Base-by-base conservation (phyloP, 73 alveolate species). In the Diophrys appendiculata region DNA sequence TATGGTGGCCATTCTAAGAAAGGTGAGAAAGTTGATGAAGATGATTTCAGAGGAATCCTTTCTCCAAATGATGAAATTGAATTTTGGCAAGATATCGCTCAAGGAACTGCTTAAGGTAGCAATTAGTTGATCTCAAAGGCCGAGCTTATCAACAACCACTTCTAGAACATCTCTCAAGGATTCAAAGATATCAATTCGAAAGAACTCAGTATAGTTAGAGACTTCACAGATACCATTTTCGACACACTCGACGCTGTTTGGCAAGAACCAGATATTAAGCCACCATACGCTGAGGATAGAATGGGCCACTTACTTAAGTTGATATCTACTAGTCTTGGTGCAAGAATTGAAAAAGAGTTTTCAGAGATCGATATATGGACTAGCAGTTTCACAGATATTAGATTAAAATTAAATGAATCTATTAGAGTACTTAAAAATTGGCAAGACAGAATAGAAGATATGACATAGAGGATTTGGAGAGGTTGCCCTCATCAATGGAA, bases 31-130 rank as follows among this genome's bases (percentile, higher is more conserved):
- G 77, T 70, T 11, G 69, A 72, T 64, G 90, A 72, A 69, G 87
- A 81, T 1, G 85, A 87, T 33, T 55, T 87, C 34, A 54, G 76
- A 25, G 95, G 94, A 13, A 87, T 90, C 43, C 68, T 90, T 23
- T 22, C 88, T 2, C 96, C 96, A 14, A 70, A 86, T 33, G 96
- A 90, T 74, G 96, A 90, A 56, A 64, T 90, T 52, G 96, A 90
- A 65, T 75, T 86, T 54, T 90, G 96, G 94, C 56, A 25, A 26
- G 91, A 87, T 56, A 76, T 81, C 25, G 90, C 87, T 52, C 76
- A 84, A 29, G 85, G 60, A 56, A 80, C 81, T 68, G 77, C 69
- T 26, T 34, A 68, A 0, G 32, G 65, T 24, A 33, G 64, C 25
- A 54, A 33, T 18, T 77, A 77, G 0, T 76, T 87, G 29, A 80